Evolutionary conservation across 148 eudicot genomes (phyloP).

Genomic region (Hydrangea macrophylla): DNA sequence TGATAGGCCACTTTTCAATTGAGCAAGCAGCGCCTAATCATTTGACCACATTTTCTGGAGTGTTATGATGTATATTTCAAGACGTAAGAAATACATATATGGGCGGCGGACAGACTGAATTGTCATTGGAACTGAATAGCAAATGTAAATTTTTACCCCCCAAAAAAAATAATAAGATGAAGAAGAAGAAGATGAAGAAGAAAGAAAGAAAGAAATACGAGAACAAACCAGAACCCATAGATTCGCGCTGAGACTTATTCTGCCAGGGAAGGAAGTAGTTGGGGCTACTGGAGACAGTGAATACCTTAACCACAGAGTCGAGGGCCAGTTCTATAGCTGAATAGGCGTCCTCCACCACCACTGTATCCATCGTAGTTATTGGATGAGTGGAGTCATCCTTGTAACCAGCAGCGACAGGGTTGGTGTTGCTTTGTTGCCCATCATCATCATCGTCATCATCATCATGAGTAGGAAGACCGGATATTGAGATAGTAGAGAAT

Average conservation of each 20-base stretch:
- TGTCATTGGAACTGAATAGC: neutral
- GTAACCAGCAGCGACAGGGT: neutral
- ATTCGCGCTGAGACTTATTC: slow-evolving; percentile 86
- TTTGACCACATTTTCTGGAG: neutral
- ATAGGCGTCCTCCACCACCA: slow-evolving; percentile 33
- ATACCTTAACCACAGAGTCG: slow-evolving; percentile 88
- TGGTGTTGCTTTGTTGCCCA: neutral
- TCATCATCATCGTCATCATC: neutral
- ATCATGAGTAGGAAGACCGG: neutral
- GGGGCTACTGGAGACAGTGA: slow-evolving; percentile 85
- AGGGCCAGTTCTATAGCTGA: slow-evolving; percentile 77
- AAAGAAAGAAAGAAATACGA: neutral
- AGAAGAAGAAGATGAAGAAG: neutral
- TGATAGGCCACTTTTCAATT: no score
- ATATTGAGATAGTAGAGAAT: neutral
- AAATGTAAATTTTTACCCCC: no score
- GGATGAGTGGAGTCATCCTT: neutral
- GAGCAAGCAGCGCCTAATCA: no score
- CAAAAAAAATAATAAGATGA: neutral
- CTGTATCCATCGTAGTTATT: neutral
- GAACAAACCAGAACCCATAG: slow-evolving; percentile 81
- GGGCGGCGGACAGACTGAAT: no score
- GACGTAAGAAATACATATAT: no score
- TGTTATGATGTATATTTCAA: neutral
- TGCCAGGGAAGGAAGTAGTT: slow-evolving; percentile 91